phyloP scores from a whole-genome alignment of 495 filamentous ascomycete species.

The Platismatia glauca region DNA sequence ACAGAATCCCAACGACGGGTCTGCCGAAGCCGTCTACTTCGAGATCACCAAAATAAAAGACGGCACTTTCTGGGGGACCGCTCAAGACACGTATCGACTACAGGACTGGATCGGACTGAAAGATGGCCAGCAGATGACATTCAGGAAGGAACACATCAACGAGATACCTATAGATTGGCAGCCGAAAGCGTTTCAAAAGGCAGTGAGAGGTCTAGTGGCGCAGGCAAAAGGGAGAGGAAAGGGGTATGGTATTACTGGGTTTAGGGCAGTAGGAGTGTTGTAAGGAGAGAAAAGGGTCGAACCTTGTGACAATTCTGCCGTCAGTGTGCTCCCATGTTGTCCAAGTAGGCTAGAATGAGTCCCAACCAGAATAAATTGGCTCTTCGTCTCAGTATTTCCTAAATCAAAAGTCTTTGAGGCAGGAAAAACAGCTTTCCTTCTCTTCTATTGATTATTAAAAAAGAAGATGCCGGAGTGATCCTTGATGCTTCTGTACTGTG shows the following conservation, averaged over 20 bases:
- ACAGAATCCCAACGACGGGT: not conserved
- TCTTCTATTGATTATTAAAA: no score
- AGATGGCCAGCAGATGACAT: constrained; percentile 16
- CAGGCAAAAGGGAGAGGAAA: not conserved
- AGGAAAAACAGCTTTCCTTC: no score
- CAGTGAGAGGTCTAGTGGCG: constrained; percentile 2
- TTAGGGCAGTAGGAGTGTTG: not conserved
- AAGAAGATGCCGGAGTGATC: no score
- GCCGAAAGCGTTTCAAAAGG: constrained; percentile 13
- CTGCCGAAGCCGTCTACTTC: constrained; percentile 16
- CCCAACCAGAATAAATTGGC: no score
- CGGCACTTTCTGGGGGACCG: constrained; percentile 18
- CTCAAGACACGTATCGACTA: constrained; percentile 13
- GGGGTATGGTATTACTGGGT: not conserved
- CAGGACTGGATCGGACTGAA: constrained; percentile 1
- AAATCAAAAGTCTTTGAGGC: no score
- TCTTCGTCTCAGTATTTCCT: no score
- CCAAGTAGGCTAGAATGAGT: no score
- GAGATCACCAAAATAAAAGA: constrained; percentile 20
- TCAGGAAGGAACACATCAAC: constrained; percentile 17
- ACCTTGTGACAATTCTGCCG: not conserved
- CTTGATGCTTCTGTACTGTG: no score
- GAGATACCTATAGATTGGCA: constrained; percentile 19
- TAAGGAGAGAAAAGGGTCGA: not conserved
- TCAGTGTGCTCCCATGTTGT: not conserved